These are phyloP conservation scores for Allomyces macrogynus DNA, from an alignment of 192 early-diverging fungal genomes.

Conservation along the genomic window DNA sequence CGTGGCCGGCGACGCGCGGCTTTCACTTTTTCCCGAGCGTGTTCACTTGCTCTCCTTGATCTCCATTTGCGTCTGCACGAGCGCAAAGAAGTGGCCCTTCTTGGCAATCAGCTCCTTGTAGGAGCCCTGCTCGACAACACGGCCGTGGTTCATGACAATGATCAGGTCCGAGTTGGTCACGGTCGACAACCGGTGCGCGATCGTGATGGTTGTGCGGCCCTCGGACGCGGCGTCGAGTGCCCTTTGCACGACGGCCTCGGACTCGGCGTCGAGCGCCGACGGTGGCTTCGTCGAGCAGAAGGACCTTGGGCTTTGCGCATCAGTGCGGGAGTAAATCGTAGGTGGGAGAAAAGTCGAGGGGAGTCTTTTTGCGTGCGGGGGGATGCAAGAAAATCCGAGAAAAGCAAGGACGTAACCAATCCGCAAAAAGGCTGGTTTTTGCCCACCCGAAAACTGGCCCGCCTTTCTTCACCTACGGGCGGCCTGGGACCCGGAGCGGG, in stretches of 20 bases:
- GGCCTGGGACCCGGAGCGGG: too few relatives aligned
- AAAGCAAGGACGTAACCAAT: too few relatives aligned
- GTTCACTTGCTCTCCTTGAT: too few relatives aligned
- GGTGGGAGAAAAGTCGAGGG: slow-evolving; percentile 5
- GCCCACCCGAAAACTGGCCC: slow-evolving; percentile 60
- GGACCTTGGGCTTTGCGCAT: slow-evolving; percentile 37
- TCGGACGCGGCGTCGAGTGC: slow-evolving; percentile 43
- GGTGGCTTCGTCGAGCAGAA: slow-evolving; percentile 73
- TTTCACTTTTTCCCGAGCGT: too few relatives aligned
- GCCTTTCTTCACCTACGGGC: not conserved
- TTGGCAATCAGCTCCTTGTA: slow-evolving; percentile 37
- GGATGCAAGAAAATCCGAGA: too few relatives aligned
- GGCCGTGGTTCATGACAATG: slow-evolving; percentile 39
- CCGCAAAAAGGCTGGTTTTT: slow-evolving; percentile 56
- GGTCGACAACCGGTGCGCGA: slow-evolving; percentile 59
- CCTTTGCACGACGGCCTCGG: slow-evolving; percentile 56
- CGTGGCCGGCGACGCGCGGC: too few relatives aligned
- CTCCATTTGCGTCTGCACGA: slow-evolving; percentile 35
- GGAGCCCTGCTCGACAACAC: slow-evolving; percentile 43
- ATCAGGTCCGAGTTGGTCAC: slow-evolving; percentile 71
- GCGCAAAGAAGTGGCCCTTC: slow-evolving; percentile 36
- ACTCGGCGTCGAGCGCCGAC: slow-evolving; percentile 58
- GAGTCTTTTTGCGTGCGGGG: too few relatives aligned
- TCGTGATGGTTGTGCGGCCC: slow-evolving; percentile 59
- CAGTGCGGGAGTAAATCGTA: slow-evolving; percentile 30